Conservation (phyloP, 148 eudicot species). For the Vaccinium corymbosum region DNA sequence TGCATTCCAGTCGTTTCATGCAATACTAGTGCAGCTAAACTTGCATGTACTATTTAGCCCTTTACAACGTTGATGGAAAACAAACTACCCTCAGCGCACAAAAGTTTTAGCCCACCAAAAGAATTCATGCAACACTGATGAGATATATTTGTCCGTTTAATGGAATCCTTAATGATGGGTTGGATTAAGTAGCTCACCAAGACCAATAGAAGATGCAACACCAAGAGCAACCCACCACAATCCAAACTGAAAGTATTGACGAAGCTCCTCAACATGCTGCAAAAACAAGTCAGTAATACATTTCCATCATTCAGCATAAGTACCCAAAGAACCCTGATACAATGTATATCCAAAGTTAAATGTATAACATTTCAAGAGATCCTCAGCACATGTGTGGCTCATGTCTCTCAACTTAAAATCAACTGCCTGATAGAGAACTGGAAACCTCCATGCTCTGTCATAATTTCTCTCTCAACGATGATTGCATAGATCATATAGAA, state of each 20-base stretch:
- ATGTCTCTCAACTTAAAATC: neutral
- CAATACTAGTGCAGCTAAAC: neutral
- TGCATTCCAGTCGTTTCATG: neutral
- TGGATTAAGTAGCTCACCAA: constrained; percentile 51
- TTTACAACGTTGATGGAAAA: neutral
- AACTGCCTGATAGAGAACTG: neutral
- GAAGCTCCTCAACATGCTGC: constrained; percentile 84
- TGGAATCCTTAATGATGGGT: neutral
- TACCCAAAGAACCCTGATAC: neutral
- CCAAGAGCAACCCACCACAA: constrained; percentile 98
- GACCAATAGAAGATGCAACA: constrained; percentile 97
- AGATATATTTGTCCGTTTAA: neutral
- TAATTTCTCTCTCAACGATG: neutral
- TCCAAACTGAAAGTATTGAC: constrained; percentile 60
- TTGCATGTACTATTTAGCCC: neutral
- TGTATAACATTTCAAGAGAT: neutral
- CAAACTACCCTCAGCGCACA: neutral
- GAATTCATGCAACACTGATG: neutral
- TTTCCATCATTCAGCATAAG: neutral
- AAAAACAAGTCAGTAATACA: constrained; percentile 15
- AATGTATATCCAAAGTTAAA: neutral
- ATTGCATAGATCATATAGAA: neutral
- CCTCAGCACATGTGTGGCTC: neutral
- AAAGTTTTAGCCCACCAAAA: neutral
- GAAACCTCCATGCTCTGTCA: neutral